These are phyloP conservation scores for Xylariaceae sp. DNA, from an alignment of 2,329 filamentous ascomycete species.

Conservation along the genomic window DNA sequence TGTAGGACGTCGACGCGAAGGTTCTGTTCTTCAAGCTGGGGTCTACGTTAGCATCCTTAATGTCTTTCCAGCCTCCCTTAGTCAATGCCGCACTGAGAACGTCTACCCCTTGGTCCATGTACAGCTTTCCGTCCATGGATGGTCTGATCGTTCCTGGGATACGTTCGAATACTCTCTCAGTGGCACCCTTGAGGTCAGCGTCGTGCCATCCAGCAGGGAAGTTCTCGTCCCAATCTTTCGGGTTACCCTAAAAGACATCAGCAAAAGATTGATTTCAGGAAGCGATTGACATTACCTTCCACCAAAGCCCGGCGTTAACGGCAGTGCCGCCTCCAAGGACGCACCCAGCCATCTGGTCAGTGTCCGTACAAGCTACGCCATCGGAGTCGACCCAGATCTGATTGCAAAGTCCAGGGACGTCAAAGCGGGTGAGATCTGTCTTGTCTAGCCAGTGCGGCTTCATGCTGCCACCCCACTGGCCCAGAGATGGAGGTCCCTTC, in stretches of 20 bases:
- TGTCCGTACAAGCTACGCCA: conserved; percentile 64
- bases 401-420: conserved; percentile 68
- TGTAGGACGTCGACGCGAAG: conserved; percentile 61
- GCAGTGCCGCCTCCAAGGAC: conserved; percentile 64
- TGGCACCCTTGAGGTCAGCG: conserved; percentile 54
- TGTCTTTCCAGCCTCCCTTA: conserved; percentile 57
- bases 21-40: conserved; percentile 62
- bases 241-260: conserved; percentile 43
- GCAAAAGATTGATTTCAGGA: background rate
- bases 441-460: conserved; percentile 50
- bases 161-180: conserved; percentile 57
- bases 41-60: conserved; percentile 52
- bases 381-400: conserved; percentile 62
- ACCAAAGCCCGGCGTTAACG: conserved; percentile 67
- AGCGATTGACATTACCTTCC: conserved; percentile 38
- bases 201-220: conserved; percentile 70
- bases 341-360: conserved; percentile 70
- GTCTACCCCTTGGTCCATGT: conserved; percentile 61
- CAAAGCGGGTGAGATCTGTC: conserved; percentile 64
- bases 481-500: conserved; percentile 57
- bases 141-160: conserved; percentile 66
- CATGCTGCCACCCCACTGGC: conserved; percentile 59
- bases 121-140: conserved; percentile 61
- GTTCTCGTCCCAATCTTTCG: conserved; percentile 67
- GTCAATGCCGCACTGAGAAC: conserved; percentile 56